These are phyloP conservation scores for Starmerella tilneyi DNA, from an alignment of 805 yeast species.

Conservation along the genomic window DNA sequence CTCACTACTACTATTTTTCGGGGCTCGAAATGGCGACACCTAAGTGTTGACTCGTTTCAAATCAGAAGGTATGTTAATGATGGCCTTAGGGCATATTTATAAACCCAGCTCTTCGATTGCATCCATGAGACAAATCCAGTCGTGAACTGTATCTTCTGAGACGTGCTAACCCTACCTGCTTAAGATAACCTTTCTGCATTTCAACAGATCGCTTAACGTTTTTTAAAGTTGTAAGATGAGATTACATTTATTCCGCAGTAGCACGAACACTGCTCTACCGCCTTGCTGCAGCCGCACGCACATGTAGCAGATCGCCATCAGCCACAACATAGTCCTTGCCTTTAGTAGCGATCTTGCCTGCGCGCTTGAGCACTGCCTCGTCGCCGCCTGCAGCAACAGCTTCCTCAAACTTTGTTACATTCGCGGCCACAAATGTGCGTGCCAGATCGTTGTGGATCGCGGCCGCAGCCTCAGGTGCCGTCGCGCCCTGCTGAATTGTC, in stretches of 20 bases:
- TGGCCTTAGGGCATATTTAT: constrained; percentile 22
- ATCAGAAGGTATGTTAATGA: constrained; percentile 24
- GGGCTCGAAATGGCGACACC: too few relatives aligned
- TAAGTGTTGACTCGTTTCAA: background rate
- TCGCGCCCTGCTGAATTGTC: constrained; percentile 66
- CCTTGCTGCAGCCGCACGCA: constrained; percentile 40
- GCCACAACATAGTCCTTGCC: constrained; percentile 74
- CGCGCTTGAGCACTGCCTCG: constrained; percentile 44
- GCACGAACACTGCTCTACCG: too few relatives aligned
- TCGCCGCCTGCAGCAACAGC: constrained; percentile 39
- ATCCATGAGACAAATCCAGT: constrained; percentile 26
- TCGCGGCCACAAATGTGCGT: constrained; percentile 70
- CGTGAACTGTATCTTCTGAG: constrained; percentile 22
- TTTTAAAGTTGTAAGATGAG: too few relatives aligned
- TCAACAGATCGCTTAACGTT: too few relatives aligned
- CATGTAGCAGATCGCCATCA: constrained; percentile 71
- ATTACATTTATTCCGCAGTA: background rate
- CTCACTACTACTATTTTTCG: too few relatives aligned
- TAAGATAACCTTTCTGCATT: background rate
- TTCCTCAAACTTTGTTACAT: constrained; percentile 60
- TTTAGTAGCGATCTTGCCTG: constrained; percentile 51
- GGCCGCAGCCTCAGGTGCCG: constrained; percentile 85
- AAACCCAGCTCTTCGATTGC: constrained; percentile 34
- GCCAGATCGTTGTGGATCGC: constrained; percentile 78
- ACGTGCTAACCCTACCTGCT: constrained; percentile 24